Percentiles rank a stretch among this genome's conserved stretches.
These are phyloP conservation scores for Camelina neglecta DNA, from an alignment of 345 rosid genomes.

Conservation along the genomic window DNA sequence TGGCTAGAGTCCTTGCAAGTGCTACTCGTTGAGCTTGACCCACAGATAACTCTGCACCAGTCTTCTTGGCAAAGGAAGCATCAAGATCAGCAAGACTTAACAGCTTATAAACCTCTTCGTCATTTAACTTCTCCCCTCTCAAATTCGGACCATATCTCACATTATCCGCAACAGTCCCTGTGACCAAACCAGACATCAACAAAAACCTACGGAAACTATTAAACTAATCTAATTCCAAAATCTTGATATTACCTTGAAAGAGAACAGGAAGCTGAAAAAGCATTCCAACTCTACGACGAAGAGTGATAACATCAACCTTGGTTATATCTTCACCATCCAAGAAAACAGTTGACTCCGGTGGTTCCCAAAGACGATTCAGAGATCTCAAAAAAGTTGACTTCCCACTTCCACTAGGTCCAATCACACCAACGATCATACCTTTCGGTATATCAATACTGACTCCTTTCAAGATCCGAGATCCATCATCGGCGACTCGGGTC, in stretches of 20 bases:
- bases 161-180: constrained; percentile 87
- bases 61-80: constrained; percentile 58
- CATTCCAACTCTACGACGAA: constrained; percentile 92
- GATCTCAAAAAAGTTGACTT: constrained; percentile 84
- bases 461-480: constrained; percentile 58
- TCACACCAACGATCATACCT: constrained; percentile 76
- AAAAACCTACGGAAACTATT: neutral
- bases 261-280: constrained; percentile 92
- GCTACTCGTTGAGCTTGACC: constrained; percentile 98
- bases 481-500: constrained; percentile 55
- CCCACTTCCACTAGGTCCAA: constrained; percentile 97
- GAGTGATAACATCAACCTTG: constrained; percentile 67
- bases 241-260: constrained; percentile 62
- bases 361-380: constrained; percentile 91
- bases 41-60: constrained; percentile 66
- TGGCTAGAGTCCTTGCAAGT: constrained; percentile 87
- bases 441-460: constrained; percentile 59
- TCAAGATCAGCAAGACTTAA: constrained; percentile 78
- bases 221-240: neutral
- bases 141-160: constrained; percentile 78
- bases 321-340: constrained; percentile 71
- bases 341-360: constrained; percentile 65
- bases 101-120: constrained; percentile 59
- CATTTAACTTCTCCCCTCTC: constrained; percentile 68
- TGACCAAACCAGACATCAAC: neutral